Evolutionary conservation across 805 yeast species (phyloP).

Genomic region (Hyphopichia homilentoma): DNA sequence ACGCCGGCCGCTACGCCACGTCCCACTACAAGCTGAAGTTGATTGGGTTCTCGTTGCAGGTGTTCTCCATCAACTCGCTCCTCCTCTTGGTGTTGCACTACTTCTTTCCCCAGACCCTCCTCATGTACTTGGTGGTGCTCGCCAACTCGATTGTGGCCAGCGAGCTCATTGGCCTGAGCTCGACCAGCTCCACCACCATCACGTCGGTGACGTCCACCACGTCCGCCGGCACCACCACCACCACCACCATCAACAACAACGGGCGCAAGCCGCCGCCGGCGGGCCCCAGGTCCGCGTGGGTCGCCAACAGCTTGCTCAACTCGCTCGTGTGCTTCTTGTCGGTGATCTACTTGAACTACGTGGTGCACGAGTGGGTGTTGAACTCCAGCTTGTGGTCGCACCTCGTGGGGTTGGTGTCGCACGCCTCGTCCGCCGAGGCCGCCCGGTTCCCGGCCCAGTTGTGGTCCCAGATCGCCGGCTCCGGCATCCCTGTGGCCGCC

Average conservation of each 20-base stretch:
- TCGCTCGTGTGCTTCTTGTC: slow-evolving; percentile 17
- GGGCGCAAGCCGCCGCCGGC: slow-evolving; percentile 3
- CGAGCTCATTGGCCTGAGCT: slow-evolving; percentile 20
- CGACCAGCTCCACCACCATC: slow-evolving; percentile 12
- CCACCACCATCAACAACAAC: slow-evolving; percentile 6
- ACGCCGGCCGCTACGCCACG: slow-evolving; percentile 6
- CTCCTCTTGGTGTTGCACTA: slow-evolving; percentile 19
- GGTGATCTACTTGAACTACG: slow-evolving; percentile 17
- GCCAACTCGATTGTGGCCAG: slow-evolving; percentile 29
- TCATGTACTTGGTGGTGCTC: slow-evolving; percentile 20
- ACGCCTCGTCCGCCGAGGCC: not conserved
- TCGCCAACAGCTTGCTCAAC: slow-evolving; percentile 11
- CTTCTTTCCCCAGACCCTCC: slow-evolving; percentile 12
- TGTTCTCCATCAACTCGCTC: slow-evolving; percentile 20
- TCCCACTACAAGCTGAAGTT: slow-evolving; percentile 14
- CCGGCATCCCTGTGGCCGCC: slow-evolving; percentile 3
- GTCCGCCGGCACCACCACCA: slow-evolving; percentile 10
- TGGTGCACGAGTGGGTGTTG: slow-evolving; percentile 9
- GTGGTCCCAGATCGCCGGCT: not conserved
- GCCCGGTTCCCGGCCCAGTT: not conserved
- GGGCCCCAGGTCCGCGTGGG: slow-evolving; percentile 4
- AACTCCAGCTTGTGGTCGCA: not conserved
- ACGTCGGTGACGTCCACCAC: slow-evolving; percentile 20
- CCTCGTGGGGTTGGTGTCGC: too few species aligned
- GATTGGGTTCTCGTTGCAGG: slow-evolving; percentile 15